phyloP scores from a whole-genome alignment of 2,329 filamentous ascomycete species.

The Aspergillus tamarii region DNA sequence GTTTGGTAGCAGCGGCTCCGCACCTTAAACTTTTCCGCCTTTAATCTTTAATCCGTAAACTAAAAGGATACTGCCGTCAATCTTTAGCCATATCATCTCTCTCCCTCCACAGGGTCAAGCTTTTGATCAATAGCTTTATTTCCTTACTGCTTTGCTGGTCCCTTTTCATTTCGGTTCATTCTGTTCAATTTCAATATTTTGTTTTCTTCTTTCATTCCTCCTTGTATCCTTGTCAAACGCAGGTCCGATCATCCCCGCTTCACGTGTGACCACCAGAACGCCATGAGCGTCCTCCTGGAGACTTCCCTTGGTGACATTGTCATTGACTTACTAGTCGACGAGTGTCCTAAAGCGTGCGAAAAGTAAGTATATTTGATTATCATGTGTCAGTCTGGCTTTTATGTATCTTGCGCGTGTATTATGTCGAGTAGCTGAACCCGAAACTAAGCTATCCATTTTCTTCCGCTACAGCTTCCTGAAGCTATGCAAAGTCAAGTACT shows the following conservation, averaged over 20 bases:
- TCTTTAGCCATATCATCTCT: background rate
- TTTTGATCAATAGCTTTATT: background rate
- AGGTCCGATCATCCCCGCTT: constrained; percentile 20
- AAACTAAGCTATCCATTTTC: constrained; percentile 54
- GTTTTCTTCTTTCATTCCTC: constrained; percentile 5
- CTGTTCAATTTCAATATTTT: background rate
- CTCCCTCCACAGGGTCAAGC: background rate
- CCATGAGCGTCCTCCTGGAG: constrained; percentile 91
- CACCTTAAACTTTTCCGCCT: constrained; percentile 6
- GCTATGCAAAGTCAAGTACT: constrained; percentile 98
- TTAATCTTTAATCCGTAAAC: background rate
- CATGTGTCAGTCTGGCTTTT: constrained; percentile 1
- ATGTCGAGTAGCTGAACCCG: constrained; percentile 56
- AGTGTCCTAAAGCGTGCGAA: constrained; percentile 88
- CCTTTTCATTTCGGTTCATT: background rate
- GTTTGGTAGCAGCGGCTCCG: constrained; percentile 10
- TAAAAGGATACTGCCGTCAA: constrained; percentile 3
- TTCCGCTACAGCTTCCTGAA: constrained; percentile 78
- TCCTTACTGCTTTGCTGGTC: background rate
- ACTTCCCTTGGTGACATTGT: constrained; percentile 93
- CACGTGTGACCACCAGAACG: constrained; percentile 19
- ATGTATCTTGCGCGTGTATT: constrained; percentile 25
- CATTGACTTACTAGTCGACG: constrained; percentile 86
- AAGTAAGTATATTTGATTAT: constrained; percentile 68
- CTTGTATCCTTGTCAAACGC: constrained; percentile 14